These are phyloP conservation scores for Tricholomella constricta DNA, from an alignment of 768 basidiomycete species.

Conservation along the genomic window DNA sequence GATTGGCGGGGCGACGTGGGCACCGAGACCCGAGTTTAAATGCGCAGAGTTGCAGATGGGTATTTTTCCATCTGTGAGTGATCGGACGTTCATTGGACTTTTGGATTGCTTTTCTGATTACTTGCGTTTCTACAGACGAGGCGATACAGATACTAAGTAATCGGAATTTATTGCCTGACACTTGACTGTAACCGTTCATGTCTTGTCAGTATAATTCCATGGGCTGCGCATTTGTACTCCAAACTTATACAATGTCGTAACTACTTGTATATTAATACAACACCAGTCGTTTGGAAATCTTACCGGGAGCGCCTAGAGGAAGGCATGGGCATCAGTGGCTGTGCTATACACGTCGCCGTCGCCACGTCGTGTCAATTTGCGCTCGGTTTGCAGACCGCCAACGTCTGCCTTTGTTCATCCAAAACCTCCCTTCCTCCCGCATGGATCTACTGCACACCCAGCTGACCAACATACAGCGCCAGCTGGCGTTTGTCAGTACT, in stretches of 20 bases:
- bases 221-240: too few relatives aligned
- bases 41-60: constrained; percentile 3
- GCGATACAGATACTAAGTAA: neutral
- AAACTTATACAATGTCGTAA: too few relatives aligned
- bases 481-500: constrained; percentile 69
- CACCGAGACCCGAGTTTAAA: constrained; percentile 3
- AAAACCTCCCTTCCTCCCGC: neutral
- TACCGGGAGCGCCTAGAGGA: too few relatives aligned
- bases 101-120: neutral
- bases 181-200: too few relatives aligned
- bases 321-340: constrained; percentile 14
- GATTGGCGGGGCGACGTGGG: neutral
- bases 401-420: neutral
- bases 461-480: constrained; percentile 56
- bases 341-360: constrained; percentile 17
- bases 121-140: neutral
- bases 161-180: neutral
- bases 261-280: too few relatives aligned
- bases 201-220: too few relatives aligned
- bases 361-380: constrained; percentile 12
- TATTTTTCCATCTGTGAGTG: constrained; percentile 5
- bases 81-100: neutral
- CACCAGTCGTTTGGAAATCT: too few relatives aligned
- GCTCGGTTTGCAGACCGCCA: neutral
- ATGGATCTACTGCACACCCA: constrained; percentile 69